Percentiles rank a stretch among this genome's conserved stretches.
Conservation (phyloP, 768 basidiomycete species). For the Mycena filopes region DNA sequence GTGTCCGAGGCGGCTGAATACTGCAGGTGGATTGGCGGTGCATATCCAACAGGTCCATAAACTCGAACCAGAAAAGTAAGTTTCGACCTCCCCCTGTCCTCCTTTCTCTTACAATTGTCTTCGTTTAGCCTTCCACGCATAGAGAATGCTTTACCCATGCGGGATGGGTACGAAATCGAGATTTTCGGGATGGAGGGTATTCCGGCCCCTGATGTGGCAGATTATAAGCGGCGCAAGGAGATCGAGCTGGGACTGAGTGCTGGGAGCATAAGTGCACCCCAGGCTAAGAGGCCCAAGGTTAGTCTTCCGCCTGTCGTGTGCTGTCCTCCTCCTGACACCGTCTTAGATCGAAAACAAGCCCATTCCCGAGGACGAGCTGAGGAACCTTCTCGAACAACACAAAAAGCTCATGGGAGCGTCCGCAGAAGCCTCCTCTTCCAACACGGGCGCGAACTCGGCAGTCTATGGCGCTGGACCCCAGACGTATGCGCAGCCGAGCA, state of each 20-base stretch:
- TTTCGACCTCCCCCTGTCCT: constrained; percentile 20
- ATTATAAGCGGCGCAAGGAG: constrained; percentile 96
- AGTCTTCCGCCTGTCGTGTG: background rate
- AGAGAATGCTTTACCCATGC: constrained; percentile 94
- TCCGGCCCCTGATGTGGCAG: constrained; percentile 91
- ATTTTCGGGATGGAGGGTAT: constrained; percentile 99
- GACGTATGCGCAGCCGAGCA: constrained; percentile 67
- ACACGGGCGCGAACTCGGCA: constrained; percentile 49
- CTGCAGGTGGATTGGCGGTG: constrained; percentile 96
- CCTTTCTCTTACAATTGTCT: constrained; percentile 9
- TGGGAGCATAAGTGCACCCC: constrained; percentile 84
- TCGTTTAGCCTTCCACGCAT: constrained; percentile 78
- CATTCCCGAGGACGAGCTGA: constrained; percentile 85
- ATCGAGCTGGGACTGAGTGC: constrained; percentile 89
- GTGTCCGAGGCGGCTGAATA: constrained; percentile 95
- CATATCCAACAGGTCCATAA: constrained; percentile 99
- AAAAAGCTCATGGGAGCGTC: constrained; percentile 88
- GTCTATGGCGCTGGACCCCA: constrained; percentile 84
- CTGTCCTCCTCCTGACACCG: background rate
- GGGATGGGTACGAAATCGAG: constrained; percentile 98
- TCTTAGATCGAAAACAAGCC: constrained; percentile 70
- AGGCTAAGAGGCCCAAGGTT: constrained; percentile 78
- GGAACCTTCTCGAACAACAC: constrained; percentile 88
- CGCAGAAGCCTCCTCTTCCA: constrained; percentile 49
- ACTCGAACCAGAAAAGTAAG: constrained; percentile 93